Evolutionary conservation across 108 stramenopile genomes (phyloP).

Genomic region (Asterionellopsis glacialis): DNA sequence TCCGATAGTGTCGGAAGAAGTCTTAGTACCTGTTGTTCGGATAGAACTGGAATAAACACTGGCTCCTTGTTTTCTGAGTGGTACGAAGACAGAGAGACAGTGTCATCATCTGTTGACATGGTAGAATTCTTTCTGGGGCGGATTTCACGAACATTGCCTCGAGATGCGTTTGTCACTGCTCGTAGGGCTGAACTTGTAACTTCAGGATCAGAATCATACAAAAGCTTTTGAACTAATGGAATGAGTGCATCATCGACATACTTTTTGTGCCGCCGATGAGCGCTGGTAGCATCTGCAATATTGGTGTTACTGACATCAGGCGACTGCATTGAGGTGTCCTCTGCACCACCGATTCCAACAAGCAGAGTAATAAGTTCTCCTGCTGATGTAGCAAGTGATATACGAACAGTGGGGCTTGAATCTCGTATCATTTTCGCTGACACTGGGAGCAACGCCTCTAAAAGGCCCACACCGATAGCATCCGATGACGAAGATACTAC

Average conservation of each 20-base stretch:
- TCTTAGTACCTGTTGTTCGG: conserved; percentile 75
- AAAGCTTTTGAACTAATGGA: conserved; percentile 75
- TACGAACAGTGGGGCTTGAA: conserved; percentile 54
- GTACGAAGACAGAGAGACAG: conserved; percentile 59
- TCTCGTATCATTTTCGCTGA: conserved; percentile 79
- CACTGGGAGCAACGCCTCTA: conserved; percentile 76
- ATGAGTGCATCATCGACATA: conserved; percentile 82
- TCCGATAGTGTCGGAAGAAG: conserved; percentile 82
- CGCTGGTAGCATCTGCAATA: conserved; percentile 6
- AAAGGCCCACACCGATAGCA: conserved; percentile 32
- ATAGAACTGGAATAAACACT: conserved; percentile 81
- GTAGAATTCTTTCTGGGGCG: conserved; percentile 24
- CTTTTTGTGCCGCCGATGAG: conserved; percentile 53
- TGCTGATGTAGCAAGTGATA: conserved; percentile 75
- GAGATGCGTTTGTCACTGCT: conserved; percentile 87
- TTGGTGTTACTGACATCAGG: conserved; percentile 20
- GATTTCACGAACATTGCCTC: conserved; percentile 45
- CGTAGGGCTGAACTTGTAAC: conserved; percentile 84
- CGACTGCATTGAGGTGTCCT: conserved; percentile 26
- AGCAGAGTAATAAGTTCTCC: conserved; percentile 81
- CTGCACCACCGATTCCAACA: conserved; percentile 25
- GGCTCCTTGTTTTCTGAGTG: conserved; percentile 72
- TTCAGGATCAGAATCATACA: conserved; percentile 84
- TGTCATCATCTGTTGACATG: conserved; percentile 55
- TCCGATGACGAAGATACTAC: conserved; percentile 27